phyloP scores from a whole-genome alignment of 441 rosid species.

The Croton setiger region DNA sequence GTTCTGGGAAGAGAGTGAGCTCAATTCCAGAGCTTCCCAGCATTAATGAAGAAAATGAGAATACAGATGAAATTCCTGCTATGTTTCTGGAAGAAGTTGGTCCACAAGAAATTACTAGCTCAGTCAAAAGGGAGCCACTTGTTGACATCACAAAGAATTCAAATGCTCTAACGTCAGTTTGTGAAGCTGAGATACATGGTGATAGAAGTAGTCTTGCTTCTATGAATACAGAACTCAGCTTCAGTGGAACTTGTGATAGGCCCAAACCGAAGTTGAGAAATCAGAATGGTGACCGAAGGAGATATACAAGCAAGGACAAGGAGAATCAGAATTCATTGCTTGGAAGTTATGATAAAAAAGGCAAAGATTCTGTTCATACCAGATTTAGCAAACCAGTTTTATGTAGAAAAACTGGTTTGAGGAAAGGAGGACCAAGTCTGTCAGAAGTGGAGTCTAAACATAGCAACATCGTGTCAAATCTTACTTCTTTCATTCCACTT shows the following conservation, averaged over 20 bases:
- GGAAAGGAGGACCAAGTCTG: constrained; percentile 40
- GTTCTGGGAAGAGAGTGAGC: constrained; percentile 69
- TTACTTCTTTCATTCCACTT: constrained; percentile 77
- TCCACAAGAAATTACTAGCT: constrained; percentile 31
- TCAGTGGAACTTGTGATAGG: constrained; percentile 41
- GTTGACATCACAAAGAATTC: constrained; percentile 47
- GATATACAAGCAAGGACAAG: constrained; percentile 41
- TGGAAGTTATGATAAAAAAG: constrained; percentile 34
- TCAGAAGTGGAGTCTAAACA: constrained; percentile 43
- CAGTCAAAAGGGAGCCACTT: constrained; percentile 56
- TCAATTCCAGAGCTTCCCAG: constrained; percentile 79
- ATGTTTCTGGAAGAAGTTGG: constrained; percentile 33
- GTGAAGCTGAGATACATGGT: constrained; percentile 36
- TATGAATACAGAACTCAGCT: constrained; percentile 52
- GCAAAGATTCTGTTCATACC: constrained; percentile 38
- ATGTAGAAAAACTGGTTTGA: constrained; percentile 47
- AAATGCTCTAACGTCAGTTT: constrained; percentile 40
- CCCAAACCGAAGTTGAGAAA: constrained; percentile 38
- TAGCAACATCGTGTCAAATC: constrained; percentile 76
- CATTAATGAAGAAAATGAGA: constrained; percentile 84
- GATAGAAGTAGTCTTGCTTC: constrained; percentile 61
- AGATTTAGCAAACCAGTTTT: constrained; percentile 58
- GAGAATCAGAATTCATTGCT: constrained; percentile 33
- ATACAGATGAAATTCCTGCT: constrained; percentile 43
- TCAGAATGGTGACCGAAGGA: constrained; percentile 45